Evolutionary conservation across 2,329 filamentous ascomycete species (phyloP), one percentile per base, ranked within the genome.

Genomic region (Claviceps citrina): DNA sequence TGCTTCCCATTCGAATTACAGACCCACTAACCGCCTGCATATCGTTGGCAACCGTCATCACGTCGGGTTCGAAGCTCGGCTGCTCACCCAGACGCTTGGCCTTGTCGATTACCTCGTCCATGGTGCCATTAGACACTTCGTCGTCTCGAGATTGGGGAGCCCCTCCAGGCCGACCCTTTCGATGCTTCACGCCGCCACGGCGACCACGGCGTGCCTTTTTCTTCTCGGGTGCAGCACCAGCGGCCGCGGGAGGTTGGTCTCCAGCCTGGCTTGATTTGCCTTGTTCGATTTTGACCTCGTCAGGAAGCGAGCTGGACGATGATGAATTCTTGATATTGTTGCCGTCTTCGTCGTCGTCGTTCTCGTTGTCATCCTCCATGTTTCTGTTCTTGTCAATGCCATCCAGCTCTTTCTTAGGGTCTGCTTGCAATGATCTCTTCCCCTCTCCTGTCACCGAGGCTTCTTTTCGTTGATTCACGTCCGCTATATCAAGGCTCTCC

Each of bases 151-250:
- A 67, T 37, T 64, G 62, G 0, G 71, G 70, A 2, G 61, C 59
- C 12, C 76, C 66, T 44, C 73, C 70, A 33, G 65, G 64, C 41
- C 69, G 68, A 12, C 65, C 67, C 47, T 73, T 78, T 45, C 74
- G 72, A 44, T 81, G 76, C 54, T 80, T 78, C 15, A 73, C 71
- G 2, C 82, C 81, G 18, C 81, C 82, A 36, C 82, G 71, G n/a
- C 74, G 70, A 4, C 82, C 82, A 41, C 81, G 69, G 41, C 81
- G 78, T 0, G 73, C 68, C 54, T 80, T 83, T 53, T 76, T 80
- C 57, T 80, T 79, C 51, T 77, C 43, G 8, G 43, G 40, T 18
- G 20, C 30, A 18, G 36, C 19, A 22, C 37, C 34, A 8, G 27
- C 13, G 6, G 31, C 36, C 3, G 30, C 20, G 7, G 31, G 5